These are phyloP conservation scores for Cephalotrichum gorgonifer DNA, from an alignment of 2,329 filamentous ascomycete species.

Conservation along the genomic window DNA sequence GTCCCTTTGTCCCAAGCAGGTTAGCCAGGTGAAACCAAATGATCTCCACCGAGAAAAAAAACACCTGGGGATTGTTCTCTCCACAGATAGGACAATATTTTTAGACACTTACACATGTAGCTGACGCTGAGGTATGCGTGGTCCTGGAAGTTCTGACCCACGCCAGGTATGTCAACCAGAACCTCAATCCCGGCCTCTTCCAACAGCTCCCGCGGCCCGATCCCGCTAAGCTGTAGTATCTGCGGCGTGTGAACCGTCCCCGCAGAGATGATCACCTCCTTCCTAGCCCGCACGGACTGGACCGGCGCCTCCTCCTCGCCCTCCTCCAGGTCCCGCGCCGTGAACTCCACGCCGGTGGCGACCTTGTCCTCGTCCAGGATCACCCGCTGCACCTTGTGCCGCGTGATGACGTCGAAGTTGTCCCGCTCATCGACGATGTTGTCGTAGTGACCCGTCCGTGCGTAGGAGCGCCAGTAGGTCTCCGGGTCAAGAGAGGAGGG, in stretches of 20 bases:
- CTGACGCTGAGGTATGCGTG: constrained; percentile 17
- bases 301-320: constrained; percentile 7
- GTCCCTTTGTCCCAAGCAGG: background rate
- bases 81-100: too few relatives aligned
- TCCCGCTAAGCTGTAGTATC: constrained; percentile 32
- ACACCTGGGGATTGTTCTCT: too few relatives aligned
- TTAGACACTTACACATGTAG: constrained; percentile 9
- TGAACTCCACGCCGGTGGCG: constrained; percentile 14
- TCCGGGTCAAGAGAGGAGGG: constrained; percentile 13
- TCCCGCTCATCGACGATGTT: constrained; percentile 8
- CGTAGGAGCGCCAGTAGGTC: constrained; percentile 14
- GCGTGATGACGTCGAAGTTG: constrained; percentile 13
- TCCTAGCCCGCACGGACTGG: constrained; percentile 14
- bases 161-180: constrained; percentile 29
- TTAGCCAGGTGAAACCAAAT: too few relatives aligned
- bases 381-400: constrained; percentile 25
- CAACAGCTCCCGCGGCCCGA: constrained; percentile 26
- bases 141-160: constrained; percentile 31
- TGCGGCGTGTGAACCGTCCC: constrained; percentile 26
- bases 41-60: too few relatives aligned
- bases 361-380: constrained; percentile 20
- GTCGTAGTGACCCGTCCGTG: constrained; percentile 16
- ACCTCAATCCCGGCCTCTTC: constrained; percentile 22
- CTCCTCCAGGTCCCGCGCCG: constrained; percentile 9
- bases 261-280: constrained; percentile 26